Evolutionary conservation across 805 yeast species (phyloP), one percentile per base, ranked within the genome.

Genomic region (Helenozyma rhizophorensis): DNA sequence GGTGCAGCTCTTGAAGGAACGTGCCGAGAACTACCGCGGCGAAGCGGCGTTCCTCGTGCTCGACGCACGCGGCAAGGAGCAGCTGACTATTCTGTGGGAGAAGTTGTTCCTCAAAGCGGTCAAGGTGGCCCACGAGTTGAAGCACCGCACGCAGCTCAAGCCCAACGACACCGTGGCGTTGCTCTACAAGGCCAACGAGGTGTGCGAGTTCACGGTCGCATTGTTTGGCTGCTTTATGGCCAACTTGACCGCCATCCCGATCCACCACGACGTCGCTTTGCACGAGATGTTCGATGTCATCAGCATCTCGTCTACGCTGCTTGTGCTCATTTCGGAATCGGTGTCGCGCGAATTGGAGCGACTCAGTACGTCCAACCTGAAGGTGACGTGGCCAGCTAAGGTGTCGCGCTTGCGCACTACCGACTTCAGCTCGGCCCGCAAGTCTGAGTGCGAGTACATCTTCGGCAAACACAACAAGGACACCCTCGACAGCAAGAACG

Each of bases 181-280:
- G 26, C 72, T 94, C 45, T 93, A 88, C 53, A 87, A 84, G 47
- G 87, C 82, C 37, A 72, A 72, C 19, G 97, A 93, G 56, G 78
- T 85, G 2, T 72, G 84, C 9, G 97, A 93, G 42, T 90, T 89
- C 54, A 74, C 85, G 0, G 76, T 84, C 1, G 94, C 97, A 0
- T 56, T 93, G 14, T 74, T 87, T 54, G 98, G 96, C 6, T 89
- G 97, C 53, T 85, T 90, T 45, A 65, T 90, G 36, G 95, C 97
- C 1, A 96, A 95, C 2, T 83, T 87, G 28, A 89, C 93, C 2
- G 97, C 97, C 0, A 90, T 93, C 4, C 98, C 98, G 0, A 78
- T 93, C 25, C 84, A 84, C 33, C 80, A 87, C 37, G 83, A 79
- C 33, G 72, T 78, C 17, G 80, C 82, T 21, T 60, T 80, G 17